These are phyloP conservation scores for Phaeotremella skinneri DNA, from an alignment of 768 basidiomycete species.

Conservation along the genomic window DNA sequence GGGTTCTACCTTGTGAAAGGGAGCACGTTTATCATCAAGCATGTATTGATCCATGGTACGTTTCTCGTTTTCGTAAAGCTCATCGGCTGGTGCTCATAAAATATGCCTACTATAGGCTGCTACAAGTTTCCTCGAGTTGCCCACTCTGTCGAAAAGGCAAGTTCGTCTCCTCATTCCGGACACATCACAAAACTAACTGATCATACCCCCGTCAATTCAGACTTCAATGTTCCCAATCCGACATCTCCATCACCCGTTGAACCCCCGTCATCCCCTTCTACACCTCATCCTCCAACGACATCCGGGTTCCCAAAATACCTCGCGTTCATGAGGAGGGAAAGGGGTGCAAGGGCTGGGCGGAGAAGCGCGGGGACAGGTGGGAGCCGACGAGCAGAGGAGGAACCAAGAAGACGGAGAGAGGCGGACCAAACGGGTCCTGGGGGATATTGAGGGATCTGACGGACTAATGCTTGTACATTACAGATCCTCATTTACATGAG, in stretches of 20 bases:
- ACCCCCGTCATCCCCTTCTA: conserved; percentile 14
- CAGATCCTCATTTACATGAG: no score
- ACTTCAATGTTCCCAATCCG: conserved; percentile 30
- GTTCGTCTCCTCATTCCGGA: conserved; percentile 22
- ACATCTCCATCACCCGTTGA: background rate
- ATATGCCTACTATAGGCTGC: conserved; percentile 63
- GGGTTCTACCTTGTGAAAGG: conserved; percentile 85
- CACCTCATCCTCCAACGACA: conserved; percentile 29
- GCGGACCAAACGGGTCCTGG: conserved; percentile 38
- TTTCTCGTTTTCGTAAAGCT: conserved; percentile 2
- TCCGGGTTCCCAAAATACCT: conserved; percentile 47
- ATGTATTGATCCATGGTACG: conserved; percentile 73
- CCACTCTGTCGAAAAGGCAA: conserved; percentile 87
- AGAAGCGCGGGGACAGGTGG: conserved; percentile 9
- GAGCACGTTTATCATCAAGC: conserved; percentile 84
- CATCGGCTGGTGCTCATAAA: background rate
- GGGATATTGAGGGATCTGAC: conserved; percentile 14
- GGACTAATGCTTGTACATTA: no score
- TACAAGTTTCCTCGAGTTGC: conserved; percentile 84
- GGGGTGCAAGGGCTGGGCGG: conserved; percentile 10
- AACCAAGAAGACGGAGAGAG: conserved; percentile 26
- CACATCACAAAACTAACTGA: background rate
- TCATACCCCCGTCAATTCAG: conserved; percentile 8
- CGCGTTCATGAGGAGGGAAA: conserved; percentile 44
- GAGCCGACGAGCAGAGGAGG: conserved; percentile 13